These are phyloP conservation scores for Cochlearia excelsa DNA, from an alignment of 345 rosid species.

Conservation along the genomic window DNA sequence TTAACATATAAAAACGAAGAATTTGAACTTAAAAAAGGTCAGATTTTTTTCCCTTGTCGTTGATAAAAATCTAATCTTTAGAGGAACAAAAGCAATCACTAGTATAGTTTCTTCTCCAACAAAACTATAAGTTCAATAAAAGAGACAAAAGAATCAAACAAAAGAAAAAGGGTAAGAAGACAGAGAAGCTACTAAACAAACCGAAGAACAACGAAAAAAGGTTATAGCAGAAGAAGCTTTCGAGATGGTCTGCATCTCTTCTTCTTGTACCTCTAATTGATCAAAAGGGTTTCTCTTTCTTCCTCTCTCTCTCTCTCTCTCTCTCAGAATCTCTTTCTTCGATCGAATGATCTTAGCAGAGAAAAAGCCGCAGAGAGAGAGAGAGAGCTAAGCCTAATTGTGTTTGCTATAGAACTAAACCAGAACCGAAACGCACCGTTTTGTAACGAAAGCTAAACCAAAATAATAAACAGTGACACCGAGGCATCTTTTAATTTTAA, in stretches of 20 bases:
- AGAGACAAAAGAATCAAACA: too few relatives aligned
- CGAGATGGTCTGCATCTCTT: constrained; percentile 58
- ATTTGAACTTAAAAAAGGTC: not conserved
- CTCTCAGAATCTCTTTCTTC: constrained; percentile 11
- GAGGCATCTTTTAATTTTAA: constrained; percentile 1
- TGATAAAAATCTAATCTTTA: constrained; percentile 6
- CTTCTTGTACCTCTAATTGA: not conserved
- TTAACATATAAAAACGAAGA: not conserved
- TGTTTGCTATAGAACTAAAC: not conserved
- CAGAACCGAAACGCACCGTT: not conserved
- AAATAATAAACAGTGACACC: not conserved
- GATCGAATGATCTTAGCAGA: constrained; percentile 23
- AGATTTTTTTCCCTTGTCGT: not conserved
- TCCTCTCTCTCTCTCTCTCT: not conserved
- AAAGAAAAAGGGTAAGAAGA: not conserved
- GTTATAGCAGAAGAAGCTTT: constrained; percentile 75
- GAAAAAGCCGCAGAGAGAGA: not conserved
- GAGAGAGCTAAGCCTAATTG: not conserved
- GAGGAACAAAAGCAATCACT: not conserved
- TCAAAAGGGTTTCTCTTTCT: constrained; percentile 3
- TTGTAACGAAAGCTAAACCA: constrained; percentile 10
- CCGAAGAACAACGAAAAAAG: constrained; percentile 64
- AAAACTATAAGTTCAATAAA: too few relatives aligned
- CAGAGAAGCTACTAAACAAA: constrained; percentile 27
- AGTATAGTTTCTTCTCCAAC: too few relatives aligned